Conservation (phyloP, 805 yeast genomes). For the Pichia membranifaciens region DNA sequence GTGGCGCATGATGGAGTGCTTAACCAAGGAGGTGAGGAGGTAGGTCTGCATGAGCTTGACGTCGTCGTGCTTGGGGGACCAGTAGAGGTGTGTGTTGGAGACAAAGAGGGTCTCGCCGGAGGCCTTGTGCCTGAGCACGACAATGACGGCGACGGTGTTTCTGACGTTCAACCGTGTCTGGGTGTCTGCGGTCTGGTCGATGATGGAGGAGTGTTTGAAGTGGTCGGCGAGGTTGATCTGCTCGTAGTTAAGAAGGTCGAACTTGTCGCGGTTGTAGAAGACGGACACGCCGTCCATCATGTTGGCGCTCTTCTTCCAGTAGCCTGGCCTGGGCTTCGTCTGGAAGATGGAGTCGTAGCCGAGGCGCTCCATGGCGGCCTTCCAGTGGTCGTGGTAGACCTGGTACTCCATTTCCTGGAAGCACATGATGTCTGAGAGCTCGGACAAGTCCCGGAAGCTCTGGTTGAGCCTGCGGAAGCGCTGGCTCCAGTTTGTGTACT, state of each 20-base stretch:
- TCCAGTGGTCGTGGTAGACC: slow-evolving; percentile 26
- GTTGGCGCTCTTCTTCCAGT: slow-evolving; percentile 43
- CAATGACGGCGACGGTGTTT: slow-evolving; percentile 54
- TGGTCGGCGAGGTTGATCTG: slow-evolving; percentile 31
- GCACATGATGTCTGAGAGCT: slow-evolving; percentile 51
- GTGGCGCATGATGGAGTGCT: slow-evolving; percentile 25
- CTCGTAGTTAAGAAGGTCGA: slow-evolving; percentile 34
- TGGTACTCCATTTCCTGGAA: slow-evolving; percentile 33
- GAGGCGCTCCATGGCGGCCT: slow-evolving; percentile 14
- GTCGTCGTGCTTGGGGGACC: slow-evolving; percentile 48
- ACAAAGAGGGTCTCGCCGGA: slow-evolving; percentile 39
- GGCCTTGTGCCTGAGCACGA: slow-evolving; percentile 39
- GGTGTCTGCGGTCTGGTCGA: slow-evolving; percentile 32
- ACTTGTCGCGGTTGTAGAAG: slow-evolving; percentile 43
- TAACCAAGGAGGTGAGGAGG: slow-evolving; percentile 33
- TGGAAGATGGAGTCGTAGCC: slow-evolving; percentile 45
- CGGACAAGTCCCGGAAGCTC: slow-evolving; percentile 31
- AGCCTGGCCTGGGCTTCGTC: slow-evolving; percentile 45
- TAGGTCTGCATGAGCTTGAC: slow-evolving; percentile 51
- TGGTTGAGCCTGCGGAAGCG: slow-evolving; percentile 39
- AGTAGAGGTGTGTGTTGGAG: slow-evolving; percentile 57
- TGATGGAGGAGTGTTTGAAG: slow-evolving; percentile 21
- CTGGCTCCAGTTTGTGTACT: slow-evolving; percentile 44
- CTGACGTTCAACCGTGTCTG: slow-evolving; percentile 35
- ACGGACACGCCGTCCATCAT: slow-evolving; percentile 58